Evolutionary conservation across 2,329 filamentous ascomycete genomes (phyloP).

Genomic region (Neoscytalidium dimidiatum): DNA sequence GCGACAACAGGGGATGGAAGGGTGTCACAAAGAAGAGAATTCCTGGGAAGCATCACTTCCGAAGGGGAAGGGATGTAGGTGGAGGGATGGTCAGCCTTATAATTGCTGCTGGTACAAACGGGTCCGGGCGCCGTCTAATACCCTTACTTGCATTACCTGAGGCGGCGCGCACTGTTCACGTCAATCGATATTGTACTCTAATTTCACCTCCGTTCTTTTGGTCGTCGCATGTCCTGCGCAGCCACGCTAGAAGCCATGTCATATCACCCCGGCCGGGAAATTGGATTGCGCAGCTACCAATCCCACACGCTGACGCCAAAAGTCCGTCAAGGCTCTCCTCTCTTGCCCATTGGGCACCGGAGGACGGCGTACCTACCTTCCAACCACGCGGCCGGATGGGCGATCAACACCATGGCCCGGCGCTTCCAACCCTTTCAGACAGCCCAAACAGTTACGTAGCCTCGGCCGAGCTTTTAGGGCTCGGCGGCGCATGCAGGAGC

Average conservation of each 20-base stretch:
- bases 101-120: slow-evolving; percentile 4
- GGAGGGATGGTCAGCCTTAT: slow-evolving; percentile 12
- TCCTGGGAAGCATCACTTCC: neutral
- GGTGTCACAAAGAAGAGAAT: neutral
- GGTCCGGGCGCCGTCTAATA: slow-evolving; percentile 2
- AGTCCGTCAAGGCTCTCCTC: slow-evolving; percentile 14
- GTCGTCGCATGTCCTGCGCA: neutral
- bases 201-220: slow-evolving; percentile 8
- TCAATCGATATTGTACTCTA: slow-evolving; percentile 8
- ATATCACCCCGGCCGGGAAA: slow-evolving; percentile 8
- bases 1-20: neutral
- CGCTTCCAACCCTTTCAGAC: slow-evolving; percentile 2
- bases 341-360: neutral
- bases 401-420: slow-evolving; percentile 15
- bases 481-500: slow-evolving; percentile 18
- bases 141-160: neutral
- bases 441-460: slow-evolving; percentile 13
- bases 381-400: neutral
- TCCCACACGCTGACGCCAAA: slow-evolving; percentile 4
- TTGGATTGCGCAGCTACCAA: neutral
- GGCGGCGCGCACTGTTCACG: neutral
- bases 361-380: neutral
- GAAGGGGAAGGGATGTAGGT: slow-evolving; percentile 1
- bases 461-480: slow-evolving; percentile 18
- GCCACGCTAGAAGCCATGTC: slow-evolving; percentile 3